Base-by-base conservation (phyloP, 1,284 basidiomycete genomes). In the Leccinum fallax region DNA sequence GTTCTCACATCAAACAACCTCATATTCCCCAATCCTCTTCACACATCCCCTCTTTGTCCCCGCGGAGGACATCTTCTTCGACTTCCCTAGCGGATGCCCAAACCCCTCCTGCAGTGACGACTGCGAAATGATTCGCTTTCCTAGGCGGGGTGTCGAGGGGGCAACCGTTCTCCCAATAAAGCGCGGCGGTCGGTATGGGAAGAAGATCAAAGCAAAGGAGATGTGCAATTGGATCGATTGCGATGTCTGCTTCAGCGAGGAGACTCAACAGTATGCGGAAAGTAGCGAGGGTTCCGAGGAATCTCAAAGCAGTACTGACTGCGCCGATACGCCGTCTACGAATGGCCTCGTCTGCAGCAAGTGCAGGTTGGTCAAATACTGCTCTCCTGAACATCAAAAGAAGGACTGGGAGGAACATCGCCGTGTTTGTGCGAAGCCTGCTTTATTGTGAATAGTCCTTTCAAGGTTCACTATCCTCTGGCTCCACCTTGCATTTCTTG, bases 191-290 rank as follows among this genome's bases (percentile, higher is more conserved):
- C 77, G 77, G 53, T 79, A 78, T 57, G 81, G 82, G 34, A 80
- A 78, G 67, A 78, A 77, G 55, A 73, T 85, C 7, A 81, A 78
- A 65, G 70, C 79, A 46, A 80, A 78, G 64, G 82, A 86, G 71
- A 89, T 90, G 87, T 90, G 88, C 74, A 90, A 90, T 69, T 90
- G 89, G 89, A 86, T 90, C 61, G 87, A 90, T 65, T 90, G 88
- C 68, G 79, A 84, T 65, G 77, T 83, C 43, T 80, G 79, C 63
- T 90, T 90, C 67, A 74, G 76, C 55, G 83, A 84, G 56, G 81
- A 82, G 49, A 65, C 69, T 9, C 66, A 66, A 28, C 67, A 65
- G 55, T 65, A 69, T 48, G 58, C 67, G 46, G 78, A 78, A 57
- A 79, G 79, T 65, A 80, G 76, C 58, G 85, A 85, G 61, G 79